Evolutionary conservation across 352 stramenopile genomes (phyloP).

Genomic region (Plasmopara halstedii): DNA sequence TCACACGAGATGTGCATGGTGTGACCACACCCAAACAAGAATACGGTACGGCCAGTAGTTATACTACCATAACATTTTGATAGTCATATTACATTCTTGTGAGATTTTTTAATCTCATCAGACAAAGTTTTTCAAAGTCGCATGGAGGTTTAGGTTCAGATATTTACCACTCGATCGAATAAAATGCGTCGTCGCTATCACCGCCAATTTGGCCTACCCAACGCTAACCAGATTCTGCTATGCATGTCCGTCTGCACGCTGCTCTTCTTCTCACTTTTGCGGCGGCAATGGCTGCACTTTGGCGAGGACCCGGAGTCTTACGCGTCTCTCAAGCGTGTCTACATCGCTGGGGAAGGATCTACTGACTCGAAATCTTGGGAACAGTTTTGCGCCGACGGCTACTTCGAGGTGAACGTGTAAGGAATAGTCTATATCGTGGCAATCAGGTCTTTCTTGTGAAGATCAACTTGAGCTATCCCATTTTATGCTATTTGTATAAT

Average conservation of each 20-base stretch:
- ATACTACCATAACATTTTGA: no score
- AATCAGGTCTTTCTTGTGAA: not conserved
- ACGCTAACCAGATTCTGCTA: conserved; percentile 81
- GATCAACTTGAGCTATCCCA: no score
- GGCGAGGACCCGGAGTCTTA: conserved; percentile 29
- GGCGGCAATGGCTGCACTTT: conserved; percentile 57
- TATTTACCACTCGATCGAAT: not conserved
- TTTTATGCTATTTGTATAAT: not conserved
- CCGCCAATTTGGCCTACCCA: conserved; percentile 68
- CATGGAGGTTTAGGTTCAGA: not conserved
- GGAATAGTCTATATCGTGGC: not conserved
- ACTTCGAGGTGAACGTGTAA: conserved; percentile 19
- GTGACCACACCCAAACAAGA: no score
- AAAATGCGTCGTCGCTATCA: conserved; percentile 38
- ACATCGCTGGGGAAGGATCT: conserved; percentile 27
- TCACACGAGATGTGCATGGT: no score
- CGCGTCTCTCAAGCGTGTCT: conserved; percentile 53
- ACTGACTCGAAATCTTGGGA: conserved; percentile 42
- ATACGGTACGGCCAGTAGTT: no score
- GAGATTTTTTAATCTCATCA: not conserved
- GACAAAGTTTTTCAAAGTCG: conserved; percentile 1
- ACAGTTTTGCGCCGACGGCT: conserved; percentile 37
- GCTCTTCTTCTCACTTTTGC: conserved; percentile 58
- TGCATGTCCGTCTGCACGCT: conserved; percentile 41
- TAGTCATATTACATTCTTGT: no score